phyloP scores from a whole-genome alignment of 2,329 filamentous ascomycete genomes.

The Cercospora zeina region DNA sequence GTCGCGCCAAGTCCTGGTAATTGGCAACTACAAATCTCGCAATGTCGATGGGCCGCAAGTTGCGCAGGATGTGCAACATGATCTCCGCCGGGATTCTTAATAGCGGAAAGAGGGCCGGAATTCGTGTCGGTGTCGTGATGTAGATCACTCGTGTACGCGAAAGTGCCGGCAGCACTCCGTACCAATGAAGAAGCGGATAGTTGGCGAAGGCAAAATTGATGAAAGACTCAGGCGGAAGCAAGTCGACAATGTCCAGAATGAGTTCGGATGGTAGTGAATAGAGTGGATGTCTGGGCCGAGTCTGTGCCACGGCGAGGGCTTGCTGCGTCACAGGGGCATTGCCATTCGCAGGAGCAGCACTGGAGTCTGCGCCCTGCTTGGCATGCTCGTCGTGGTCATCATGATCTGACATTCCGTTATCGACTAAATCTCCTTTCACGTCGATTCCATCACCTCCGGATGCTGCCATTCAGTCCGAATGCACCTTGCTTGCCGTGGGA shows the following conservation, averaged over 20 bases:
- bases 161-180: slow-evolving; percentile 42
- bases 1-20: slow-evolving; percentile 39
- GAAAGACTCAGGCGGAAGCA: slow-evolving; percentile 45
- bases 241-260: slow-evolving; percentile 48
- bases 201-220: slow-evolving; percentile 51
- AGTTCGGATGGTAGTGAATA: slow-evolving; percentile 50
- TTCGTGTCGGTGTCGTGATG: slow-evolving; percentile 36
- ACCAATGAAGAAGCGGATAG: slow-evolving; percentile 47
- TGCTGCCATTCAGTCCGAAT: slow-evolving; percentile 30
- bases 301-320: slow-evolving; percentile 8
- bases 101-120: slow-evolving; percentile 36
- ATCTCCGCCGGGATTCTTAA: slow-evolving; percentile 46
- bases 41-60: slow-evolving; percentile 42
- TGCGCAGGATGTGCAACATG: slow-evolving; percentile 43
- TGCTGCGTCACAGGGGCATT: slow-evolving; percentile 5
- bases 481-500: slow-evolving; percentile 26
- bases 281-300: slow-evolving; percentile 38
- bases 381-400: background rate
- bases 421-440: background rate
- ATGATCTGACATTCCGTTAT: background rate
- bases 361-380: background rate
- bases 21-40: slow-evolving; percentile 45
- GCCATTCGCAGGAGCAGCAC: background rate
- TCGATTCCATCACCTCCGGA: background rate
- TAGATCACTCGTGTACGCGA: slow-evolving; percentile 37